Evolutionary conservation across 2,329 filamentous ascomycete species (phyloP).

Genomic region (Cercospora janseana): DNA sequence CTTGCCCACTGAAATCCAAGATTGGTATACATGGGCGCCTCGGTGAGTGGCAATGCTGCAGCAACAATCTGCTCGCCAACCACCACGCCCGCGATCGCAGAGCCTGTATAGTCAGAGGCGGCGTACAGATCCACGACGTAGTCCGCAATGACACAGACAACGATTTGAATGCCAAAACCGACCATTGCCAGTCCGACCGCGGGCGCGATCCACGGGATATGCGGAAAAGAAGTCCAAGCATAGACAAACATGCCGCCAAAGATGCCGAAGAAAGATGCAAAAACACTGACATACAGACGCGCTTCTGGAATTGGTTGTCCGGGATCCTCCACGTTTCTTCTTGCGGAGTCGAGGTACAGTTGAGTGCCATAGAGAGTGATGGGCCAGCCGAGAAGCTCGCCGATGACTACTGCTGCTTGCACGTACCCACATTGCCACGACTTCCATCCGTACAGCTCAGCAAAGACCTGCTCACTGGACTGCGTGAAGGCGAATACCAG

Average conservation of each 20-base stretch:
- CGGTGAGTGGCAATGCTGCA: constrained; percentile 50
- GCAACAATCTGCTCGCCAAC: constrained; percentile 52
- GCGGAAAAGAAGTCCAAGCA: constrained; percentile 49
- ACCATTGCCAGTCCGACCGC: constrained; percentile 49
- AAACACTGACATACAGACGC: constrained; percentile 46
- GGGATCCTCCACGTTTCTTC: constrained; percentile 39
- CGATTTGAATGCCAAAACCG: constrained; percentile 50
- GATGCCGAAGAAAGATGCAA: constrained; percentile 48
- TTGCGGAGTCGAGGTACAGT: constrained; percentile 45
- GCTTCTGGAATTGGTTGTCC: constrained; percentile 46
- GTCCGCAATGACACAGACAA: constrained; percentile 48
- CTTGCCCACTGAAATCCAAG: constrained; percentile 53
- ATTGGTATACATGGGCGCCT: constrained; percentile 48
- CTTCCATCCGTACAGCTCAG: constrained; percentile 42
- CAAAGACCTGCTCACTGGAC: constrained; percentile 47
- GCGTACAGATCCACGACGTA: constrained; percentile 54
- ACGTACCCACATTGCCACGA: constrained; percentile 47
- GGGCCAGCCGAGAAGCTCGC: constrained; percentile 46
- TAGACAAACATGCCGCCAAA: constrained; percentile 53
- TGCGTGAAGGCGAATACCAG: constrained; percentile 53
- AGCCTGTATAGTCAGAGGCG: constrained; percentile 47
- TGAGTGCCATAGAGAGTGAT: constrained; percentile 36
- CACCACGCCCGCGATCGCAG: constrained; percentile 50
- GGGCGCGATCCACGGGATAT: constrained; percentile 49
- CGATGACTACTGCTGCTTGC: constrained; percentile 47